phyloP scores from a whole-genome alignment of 2,329 filamentous ascomycete genomes.

The Penicillium frequentans region DNA sequence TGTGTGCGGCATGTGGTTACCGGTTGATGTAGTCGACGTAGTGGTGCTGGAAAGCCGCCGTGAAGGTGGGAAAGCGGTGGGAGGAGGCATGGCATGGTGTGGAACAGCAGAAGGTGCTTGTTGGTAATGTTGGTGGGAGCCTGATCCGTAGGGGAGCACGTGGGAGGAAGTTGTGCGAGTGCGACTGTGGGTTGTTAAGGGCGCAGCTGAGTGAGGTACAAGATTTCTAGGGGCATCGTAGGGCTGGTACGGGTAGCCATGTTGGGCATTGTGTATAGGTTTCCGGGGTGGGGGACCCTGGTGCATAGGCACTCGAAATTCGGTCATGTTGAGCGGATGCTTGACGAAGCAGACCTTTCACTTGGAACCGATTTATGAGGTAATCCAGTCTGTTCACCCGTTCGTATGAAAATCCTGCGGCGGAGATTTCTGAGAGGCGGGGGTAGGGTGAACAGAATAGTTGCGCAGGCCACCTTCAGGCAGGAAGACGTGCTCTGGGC shows the following conservation, averaged over 20 bases:
- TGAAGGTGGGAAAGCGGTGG: constrained; percentile 25
- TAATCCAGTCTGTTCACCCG: constrained; percentile 2
- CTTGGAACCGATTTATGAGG: not conserved
- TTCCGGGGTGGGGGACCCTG: constrained; percentile 34
- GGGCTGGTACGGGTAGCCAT: constrained; percentile 26
- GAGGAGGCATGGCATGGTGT: constrained; percentile 28
- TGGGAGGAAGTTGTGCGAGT: constrained; percentile 42
- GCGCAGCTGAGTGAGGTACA: constrained; percentile 26
- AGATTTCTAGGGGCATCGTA: constrained; percentile 28
- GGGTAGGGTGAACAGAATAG: not conserved
- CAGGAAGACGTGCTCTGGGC: constrained; percentile 9
- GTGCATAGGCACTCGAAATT: constrained; percentile 38
- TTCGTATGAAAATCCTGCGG: not conserved
- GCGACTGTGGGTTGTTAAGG: constrained; percentile 34
- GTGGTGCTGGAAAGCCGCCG: constrained; percentile 43
- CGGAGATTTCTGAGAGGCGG: not conserved
- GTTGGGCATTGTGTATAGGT: constrained; percentile 25
- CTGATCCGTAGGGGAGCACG: constrained; percentile 28
- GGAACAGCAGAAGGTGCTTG: constrained; percentile 25
- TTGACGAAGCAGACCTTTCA: constrained; percentile 4
- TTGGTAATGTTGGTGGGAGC: constrained; percentile 18
- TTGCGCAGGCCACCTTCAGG: constrained; percentile 1
- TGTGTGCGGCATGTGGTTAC: constrained; percentile 25
- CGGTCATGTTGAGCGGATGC: constrained; percentile 35
- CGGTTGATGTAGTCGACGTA: constrained; percentile 41